phyloP scores from a whole-genome alignment of 73 alveolate species.

The Paramecium octaurelia region DNA sequence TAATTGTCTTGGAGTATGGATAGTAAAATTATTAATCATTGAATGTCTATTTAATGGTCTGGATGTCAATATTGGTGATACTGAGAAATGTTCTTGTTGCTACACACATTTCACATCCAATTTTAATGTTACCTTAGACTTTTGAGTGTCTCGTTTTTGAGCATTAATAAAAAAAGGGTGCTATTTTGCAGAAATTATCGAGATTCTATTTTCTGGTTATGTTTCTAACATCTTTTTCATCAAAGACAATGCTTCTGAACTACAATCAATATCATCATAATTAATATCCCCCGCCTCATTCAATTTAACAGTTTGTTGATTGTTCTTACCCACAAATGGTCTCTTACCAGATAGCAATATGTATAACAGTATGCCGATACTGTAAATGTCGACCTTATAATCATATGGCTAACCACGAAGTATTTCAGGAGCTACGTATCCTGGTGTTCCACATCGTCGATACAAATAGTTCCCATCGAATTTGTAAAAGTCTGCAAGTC shows the following conservation, averaged over 20 bases:
- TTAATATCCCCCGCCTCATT: not conserved
- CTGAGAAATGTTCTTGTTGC: not conserved
- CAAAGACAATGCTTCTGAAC: not conserved
- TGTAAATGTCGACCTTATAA: slow-evolving; percentile 66
- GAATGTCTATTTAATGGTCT: not conserved
- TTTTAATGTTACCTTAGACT: not conserved
- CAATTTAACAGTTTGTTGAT: not conserved
- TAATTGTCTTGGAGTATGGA: not conserved
- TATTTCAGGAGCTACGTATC: not conserved
- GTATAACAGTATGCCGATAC: slow-evolving; percentile 73
- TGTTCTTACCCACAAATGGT: slow-evolving; percentile 62
- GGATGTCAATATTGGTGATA: not conserved
- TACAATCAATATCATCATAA: not conserved
- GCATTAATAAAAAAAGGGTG: not conserved
- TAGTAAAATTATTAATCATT: not conserved
- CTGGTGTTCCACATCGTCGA: slow-evolving; percentile 34
- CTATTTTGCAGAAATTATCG: not conserved
- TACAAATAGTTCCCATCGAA: slow-evolving; percentile 42
- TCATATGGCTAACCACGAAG: not conserved
- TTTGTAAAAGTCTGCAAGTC: slow-evolving; percentile 53
- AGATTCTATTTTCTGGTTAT: not conserved
- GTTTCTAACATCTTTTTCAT: not conserved
- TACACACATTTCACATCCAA: not conserved
- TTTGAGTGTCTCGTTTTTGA: not conserved
- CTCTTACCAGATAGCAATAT: slow-evolving; percentile 72